Percentiles rank a stretch among this genome's conserved stretches.
These are phyloP conservation scores for Stachybotrys elegans DNA, from an alignment of 2,329 filamentous ascomycete genomes.

Conservation along the genomic window DNA sequence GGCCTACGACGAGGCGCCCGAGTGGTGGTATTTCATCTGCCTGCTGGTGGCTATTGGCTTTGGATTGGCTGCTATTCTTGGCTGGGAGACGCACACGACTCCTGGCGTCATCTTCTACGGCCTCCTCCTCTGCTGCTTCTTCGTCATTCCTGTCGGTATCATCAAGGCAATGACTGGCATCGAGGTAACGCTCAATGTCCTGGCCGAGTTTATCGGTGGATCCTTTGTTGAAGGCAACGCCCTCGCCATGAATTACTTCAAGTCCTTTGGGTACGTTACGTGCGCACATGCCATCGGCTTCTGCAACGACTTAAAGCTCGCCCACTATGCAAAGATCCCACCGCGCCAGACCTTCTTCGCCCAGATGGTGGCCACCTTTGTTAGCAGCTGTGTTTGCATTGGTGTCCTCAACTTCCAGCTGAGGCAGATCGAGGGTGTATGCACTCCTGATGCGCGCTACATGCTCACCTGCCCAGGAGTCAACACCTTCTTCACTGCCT, in stretches of 20 bases:
- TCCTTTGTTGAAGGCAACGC: slow-evolving; percentile 45
- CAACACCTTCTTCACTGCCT: slow-evolving; percentile 53
- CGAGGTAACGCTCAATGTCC: slow-evolving; percentile 46
- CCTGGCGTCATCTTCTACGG: slow-evolving; percentile 48
- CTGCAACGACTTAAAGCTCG: slow-evolving; percentile 42
- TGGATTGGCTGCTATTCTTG: slow-evolving; percentile 40
- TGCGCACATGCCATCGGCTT: slow-evolving; percentile 48
- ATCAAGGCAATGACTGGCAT: slow-evolving; percentile 49
- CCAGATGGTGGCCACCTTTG: slow-evolving; percentile 53
- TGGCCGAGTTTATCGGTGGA: slow-evolving; percentile 50
- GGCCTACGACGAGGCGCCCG: slow-evolving; percentile 41
- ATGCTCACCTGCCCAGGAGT: slow-evolving; percentile 47
- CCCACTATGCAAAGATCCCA: slow-evolving; percentile 56
- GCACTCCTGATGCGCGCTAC: slow-evolving; percentile 40
- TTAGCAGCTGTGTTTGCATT: slow-evolving; percentile 46
- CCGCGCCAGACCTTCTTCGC: slow-evolving; percentile 54
- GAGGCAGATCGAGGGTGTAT: slow-evolving; percentile 42
- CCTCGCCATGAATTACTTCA: slow-evolving; percentile 50
- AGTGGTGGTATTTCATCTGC: slow-evolving; percentile 48
- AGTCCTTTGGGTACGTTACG: slow-evolving; percentile 45
- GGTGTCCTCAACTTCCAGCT: slow-evolving; percentile 46
- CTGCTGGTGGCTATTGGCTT: slow-evolving; percentile 38
- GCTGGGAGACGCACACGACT: slow-evolving; percentile 45
- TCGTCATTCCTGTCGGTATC: slow-evolving; percentile 47
- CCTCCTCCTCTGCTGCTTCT: slow-evolving; percentile 42